Evolutionary conservation across 164 flowering plant species (phyloP), one percentile per base, ranked within the genome.

Genomic region (Stephania cephalantha): DNA sequence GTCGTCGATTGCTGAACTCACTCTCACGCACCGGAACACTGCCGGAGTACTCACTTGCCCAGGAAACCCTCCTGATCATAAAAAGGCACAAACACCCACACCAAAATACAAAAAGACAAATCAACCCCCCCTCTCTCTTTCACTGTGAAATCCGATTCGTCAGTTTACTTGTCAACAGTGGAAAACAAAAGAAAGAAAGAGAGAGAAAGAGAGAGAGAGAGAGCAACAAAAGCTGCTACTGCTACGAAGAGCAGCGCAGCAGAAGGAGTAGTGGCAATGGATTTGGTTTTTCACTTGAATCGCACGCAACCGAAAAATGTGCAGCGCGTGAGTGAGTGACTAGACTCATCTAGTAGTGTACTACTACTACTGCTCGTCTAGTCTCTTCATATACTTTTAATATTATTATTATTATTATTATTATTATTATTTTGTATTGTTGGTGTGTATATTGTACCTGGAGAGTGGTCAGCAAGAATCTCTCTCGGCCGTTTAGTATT

Each of bases 401-500:
- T 6, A 52, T 15, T 11, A 13, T 18, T 53, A 4, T 18, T 53
- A 53, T 18, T 58, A 58, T 4, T 58, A 61, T 22, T 61, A 22
- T 61, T 31, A 31, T 31, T 31, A 3, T 31, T 31, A 31, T 31
- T n/a, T n/a, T n/a, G n/a, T n/a, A n/a, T 31, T 31, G 35, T 31
- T 31, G 35, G 35, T 31, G 35, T 3, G 3, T 1, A 5, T 48
- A 44, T 6, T 67, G 74, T 80, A 87, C 90, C 91, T 78, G 94
- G 82, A 6, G 89, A 13, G 80, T 69, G 82, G 20, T 85, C 73
- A 66, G 83, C 58, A 6, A 83, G 83, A 79, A 80, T 78, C 69
- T 90, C 91, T 80, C 94, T 81, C 8, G 46, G 89, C 73, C 91
- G 78, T 80, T 90, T 90, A 68, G 85, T 71, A 45, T 7, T 83